These are phyloP conservation scores for Hygrophoropsis aurantiaca DNA, from an alignment of 768 basidiomycete genomes.

Conservation along the genomic window DNA sequence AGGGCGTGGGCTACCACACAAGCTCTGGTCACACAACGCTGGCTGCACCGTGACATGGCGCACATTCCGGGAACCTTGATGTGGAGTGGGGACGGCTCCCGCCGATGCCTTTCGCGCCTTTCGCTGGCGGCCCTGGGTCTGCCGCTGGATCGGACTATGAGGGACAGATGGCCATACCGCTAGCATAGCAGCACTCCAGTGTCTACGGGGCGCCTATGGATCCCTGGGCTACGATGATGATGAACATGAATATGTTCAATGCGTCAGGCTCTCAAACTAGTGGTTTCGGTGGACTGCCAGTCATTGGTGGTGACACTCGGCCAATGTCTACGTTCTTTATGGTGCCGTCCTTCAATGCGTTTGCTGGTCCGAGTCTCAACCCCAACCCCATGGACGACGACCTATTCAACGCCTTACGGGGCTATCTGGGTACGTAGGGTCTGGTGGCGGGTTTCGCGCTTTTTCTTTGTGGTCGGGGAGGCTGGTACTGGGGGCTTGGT, in stretches of 20 bases:
- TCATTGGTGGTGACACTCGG: slow-evolving; percentile 44
- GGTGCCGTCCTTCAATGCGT: slow-evolving; percentile 83
- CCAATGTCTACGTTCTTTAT: slow-evolving; percentile 88
- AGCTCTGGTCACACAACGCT: no score
- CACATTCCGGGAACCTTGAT: no score
- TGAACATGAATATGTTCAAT: slow-evolving; percentile 61
- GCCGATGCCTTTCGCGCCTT: slow-evolving; percentile 71
- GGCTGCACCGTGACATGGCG: no score
- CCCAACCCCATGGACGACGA: slow-evolving; percentile 87
- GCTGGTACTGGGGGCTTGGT: slow-evolving; percentile 6
- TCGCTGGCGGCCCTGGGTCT: slow-evolving; percentile 64
- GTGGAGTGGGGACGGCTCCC: no score
- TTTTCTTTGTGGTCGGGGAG: no score
- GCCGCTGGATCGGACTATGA: slow-evolving; percentile 75
- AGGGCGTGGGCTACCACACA: no score
- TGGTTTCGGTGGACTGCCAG: slow-evolving; percentile 47
- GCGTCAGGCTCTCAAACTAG: slow-evolving; percentile 59
- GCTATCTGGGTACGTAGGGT: slow-evolving; percentile 88
- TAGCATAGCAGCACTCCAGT: slow-evolving; percentile 71
- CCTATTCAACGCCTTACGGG: slow-evolving; percentile 76
- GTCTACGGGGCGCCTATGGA: slow-evolving; percentile 64
- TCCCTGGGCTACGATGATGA: slow-evolving; percentile 70
- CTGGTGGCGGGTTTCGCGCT: slow-evolving; percentile 65
- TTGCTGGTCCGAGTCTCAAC: slow-evolving; percentile 74
- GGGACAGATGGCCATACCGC: slow-evolving; percentile 47